Evolutionary conservation across 2,329 filamentous ascomycete species (phyloP), one percentile per base, ranked within the genome.

Genomic region (Trichoderma sp.): DNA sequence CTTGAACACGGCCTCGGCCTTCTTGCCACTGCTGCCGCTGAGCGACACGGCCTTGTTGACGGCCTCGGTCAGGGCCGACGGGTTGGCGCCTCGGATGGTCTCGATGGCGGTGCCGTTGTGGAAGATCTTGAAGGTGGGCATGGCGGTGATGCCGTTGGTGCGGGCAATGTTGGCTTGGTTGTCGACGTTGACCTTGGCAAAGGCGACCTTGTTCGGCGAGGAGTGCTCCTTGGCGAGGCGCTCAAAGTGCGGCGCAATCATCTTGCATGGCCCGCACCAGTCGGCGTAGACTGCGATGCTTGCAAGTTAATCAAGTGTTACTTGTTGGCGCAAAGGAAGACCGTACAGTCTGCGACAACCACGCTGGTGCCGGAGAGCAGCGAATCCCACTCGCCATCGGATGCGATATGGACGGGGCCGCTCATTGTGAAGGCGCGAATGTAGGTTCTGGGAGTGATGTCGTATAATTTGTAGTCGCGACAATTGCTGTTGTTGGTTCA

Each of bases 111-210:
- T 84, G 74, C 90, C 90, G 77, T 88, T 89, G 81, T 92, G 91
- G 85, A 93, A 94, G 80, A 98, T 89, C 78, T 97, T 87, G 82
- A 99, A 98, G 64, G 96, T 98, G 6, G 96, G 96, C 89, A 97
- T 94, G 72, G 93, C 93, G 75, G 89, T 89, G 77, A 98, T 90
- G 75, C 88, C 87, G 82, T 97, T 93, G 73, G 89, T 85, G 76
- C 89, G 86, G 14, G 94, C 88, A 72, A 98, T 90, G 69, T 91
- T 88, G 73, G 89, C 86, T 79, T 97, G 93, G 74, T 86, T 84
- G 77, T 97, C 94, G 76, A 94, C 93, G 83, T 98, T 91, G 83
- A 98, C 89, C 82, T 97, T 98, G 77, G 89, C 90, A 79, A 98
- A 99, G 58, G 92, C 91, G 76, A 98, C 91, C 77, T 89, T 90